Percentiles rank a stretch among this genome's conserved stretches.
Evolutionary conservation across 768 basidiomycete genomes (phyloP).

Genomic region (Auriculariales sp.): DNA sequence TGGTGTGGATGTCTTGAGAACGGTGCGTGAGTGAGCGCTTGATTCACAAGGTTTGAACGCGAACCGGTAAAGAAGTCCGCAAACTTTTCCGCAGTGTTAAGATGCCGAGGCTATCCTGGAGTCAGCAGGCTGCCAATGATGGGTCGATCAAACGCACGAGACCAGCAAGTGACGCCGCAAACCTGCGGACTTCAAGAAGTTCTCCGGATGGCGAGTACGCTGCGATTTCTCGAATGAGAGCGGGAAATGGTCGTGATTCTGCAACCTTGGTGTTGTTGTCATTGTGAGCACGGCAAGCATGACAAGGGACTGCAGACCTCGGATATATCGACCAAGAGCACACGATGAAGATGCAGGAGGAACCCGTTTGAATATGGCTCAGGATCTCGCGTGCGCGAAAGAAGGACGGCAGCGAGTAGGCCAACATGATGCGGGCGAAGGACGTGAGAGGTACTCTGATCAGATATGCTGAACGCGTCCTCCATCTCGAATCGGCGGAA

Average conservation of each 20-base stretch:
- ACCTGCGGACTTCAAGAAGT: constrained; percentile 24
- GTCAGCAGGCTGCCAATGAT: too few relatives aligned
- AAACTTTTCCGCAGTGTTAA: constrained; percentile 42
- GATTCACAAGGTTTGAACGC: background rate
- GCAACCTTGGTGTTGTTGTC: constrained; percentile 31
- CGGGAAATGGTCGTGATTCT: constrained; percentile 39
- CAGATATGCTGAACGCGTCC: background rate
- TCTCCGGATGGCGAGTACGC: constrained; percentile 32
- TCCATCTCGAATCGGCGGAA: too few relatives aligned
- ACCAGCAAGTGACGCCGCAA: constrained; percentile 31
- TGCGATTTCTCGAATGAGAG: constrained; percentile 30
- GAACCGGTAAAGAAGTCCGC: constrained; percentile 38
- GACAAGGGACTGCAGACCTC: constrained; percentile 34
- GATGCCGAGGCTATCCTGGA: constrained; percentile 29
- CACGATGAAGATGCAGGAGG: constrained; percentile 45
- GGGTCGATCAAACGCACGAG: constrained; percentile 18
- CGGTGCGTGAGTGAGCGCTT: too few relatives aligned
- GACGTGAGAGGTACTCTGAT: constrained; percentile 24
- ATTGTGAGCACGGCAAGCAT: background rate
- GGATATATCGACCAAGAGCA: constrained; percentile 53
- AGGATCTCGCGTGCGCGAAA: constrained; percentile 27
- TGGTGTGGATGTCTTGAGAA: constrained; percentile 37
- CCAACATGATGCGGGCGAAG: constrained; percentile 67
- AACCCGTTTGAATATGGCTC: constrained; percentile 39
- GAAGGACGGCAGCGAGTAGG: constrained; percentile 45